Base-by-base conservation (phyloP, 805 yeast species). In the Naumovozyma dairenensis region DNA sequence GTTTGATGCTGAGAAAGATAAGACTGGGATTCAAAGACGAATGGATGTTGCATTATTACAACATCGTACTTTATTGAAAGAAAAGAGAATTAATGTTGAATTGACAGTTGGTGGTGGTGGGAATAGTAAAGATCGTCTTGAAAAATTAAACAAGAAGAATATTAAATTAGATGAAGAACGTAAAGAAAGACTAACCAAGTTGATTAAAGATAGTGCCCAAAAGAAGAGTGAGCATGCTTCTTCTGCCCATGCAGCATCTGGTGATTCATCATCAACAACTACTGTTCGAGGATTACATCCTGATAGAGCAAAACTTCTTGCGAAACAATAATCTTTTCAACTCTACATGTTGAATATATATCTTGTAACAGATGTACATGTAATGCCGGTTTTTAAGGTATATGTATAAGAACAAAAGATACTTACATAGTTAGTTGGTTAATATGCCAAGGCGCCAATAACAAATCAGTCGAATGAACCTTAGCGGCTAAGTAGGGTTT, bases 21-120 rank as follows among this genome's bases (percentile, higher is more conserved):
- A 38, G n/a, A 38, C 33, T 16, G 82, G 79, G 40, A 83, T 87
- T 26, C 80, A 80, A 46, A 71, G 75, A 39, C 72, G 79, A 39
- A 78, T 92, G 77, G 95, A 85, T 49, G 67, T 73, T 29, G 96
- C 96, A 0, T 66, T 92, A 46, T 66, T 80, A 42, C 71, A 82
- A 66, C 96, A 92, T 57, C 94, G 84, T 58, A 68, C 89, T 3
- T 48, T 64, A 7, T 54, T 89, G 43, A 69, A 73, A 37, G 68
- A 71, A 28, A 69, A 96, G 45, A 84, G 78, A 55, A 87, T 92
- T 51, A 92, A 92, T 52, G 96, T 92, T 22, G 98, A 92, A 57
- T 68, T 92, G 48, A 92, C 97, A 2, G 98, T 85, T 32, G 98
- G 98, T 36, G 98, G 98, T 27, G 98, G 98, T 31, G 96, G 96